phyloP scores from a whole-genome alignment of 2,329 filamentous ascomycete species.

The Colletotrichum gigasporum region DNA sequence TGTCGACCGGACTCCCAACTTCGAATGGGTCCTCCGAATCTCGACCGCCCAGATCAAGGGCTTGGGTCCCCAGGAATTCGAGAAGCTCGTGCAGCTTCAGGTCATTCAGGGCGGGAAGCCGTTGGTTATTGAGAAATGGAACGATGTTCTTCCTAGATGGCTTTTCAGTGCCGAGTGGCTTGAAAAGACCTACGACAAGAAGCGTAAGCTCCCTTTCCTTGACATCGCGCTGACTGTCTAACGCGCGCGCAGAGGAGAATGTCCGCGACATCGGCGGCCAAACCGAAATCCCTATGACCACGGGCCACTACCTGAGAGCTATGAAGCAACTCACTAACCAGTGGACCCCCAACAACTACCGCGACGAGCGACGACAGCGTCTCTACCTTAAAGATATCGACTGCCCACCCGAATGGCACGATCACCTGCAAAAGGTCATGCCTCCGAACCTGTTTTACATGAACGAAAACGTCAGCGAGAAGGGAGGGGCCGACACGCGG shows the following conservation, averaged over 20 bases:
- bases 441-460: slow-evolving; percentile 89
- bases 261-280: slow-evolving; percentile 82
- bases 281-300: slow-evolving; percentile 82
- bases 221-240: slow-evolving; percentile 28
- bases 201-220: slow-evolving; percentile 63
- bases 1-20: slow-evolving; percentile 83
- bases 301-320: slow-evolving; percentile 88
- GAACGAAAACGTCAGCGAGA: slow-evolving; percentile 76
- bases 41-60: slow-evolving; percentile 80
- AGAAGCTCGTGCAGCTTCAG: slow-evolving; percentile 84
- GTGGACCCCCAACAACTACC: slow-evolving; percentile 79
- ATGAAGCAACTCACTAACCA: slow-evolving; percentile 87
- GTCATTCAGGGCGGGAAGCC: slow-evolving; percentile 88
- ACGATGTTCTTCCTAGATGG: slow-evolving; percentile 76
- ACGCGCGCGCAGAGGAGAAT: slow-evolving; percentile 71
- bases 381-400: slow-evolving; percentile 98
- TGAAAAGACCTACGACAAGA: slow-evolving; percentile 79
- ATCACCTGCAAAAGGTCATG: slow-evolving; percentile 80
- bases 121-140: slow-evolving; percentile 90
- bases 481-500: slow-evolving; percentile 40
- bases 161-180: slow-evolving; percentile 87
- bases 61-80: slow-evolving; percentile 81
- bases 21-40: slow-evolving; percentile 86
- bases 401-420: slow-evolving; percentile 86
- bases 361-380: slow-evolving; percentile 81